Evolutionary conservation across 2,329 filamentous ascomycete genomes (phyloP).

Genomic region (Lasiodiplodia sp.): DNA sequence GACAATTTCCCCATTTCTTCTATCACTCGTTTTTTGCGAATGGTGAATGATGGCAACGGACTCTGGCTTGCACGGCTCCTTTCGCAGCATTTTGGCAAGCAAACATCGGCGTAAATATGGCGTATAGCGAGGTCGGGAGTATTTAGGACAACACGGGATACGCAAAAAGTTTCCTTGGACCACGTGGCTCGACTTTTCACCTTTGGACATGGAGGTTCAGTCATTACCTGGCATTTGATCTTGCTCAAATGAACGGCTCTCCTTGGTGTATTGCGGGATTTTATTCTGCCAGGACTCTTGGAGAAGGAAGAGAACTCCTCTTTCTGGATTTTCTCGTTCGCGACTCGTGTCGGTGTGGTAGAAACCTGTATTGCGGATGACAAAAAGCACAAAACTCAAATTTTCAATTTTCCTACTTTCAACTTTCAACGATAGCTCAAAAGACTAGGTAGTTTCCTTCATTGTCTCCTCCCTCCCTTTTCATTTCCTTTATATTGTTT

Average conservation of each 20-base stretch:
- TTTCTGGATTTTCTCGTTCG: not conserved
- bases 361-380: not conserved
- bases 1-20: too few relatives aligned
- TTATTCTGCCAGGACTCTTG: not conserved
- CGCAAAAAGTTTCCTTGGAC: not conserved
- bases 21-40: not conserved
- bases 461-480: slow-evolving; percentile 1
- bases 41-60: not conserved
- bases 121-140: not conserved
- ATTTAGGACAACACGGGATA: not conserved
- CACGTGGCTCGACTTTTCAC: not conserved
- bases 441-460: not conserved
- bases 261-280: not conserved
- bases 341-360: too few relatives aligned
- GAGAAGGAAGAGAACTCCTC: not conserved
- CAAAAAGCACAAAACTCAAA: not conserved
- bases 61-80: not conserved
- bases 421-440: not conserved
- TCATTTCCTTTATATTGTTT: not conserved
- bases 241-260: not conserved
- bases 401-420: not conserved
- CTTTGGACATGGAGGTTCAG: not conserved
- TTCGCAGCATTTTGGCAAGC: not conserved
- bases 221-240: not conserved
- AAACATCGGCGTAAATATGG: slow-evolving; percentile 12